These are phyloP conservation scores for Fusarium sp. DNA, from an alignment of 2,329 filamentous ascomycete species.

Conservation along the genomic window DNA sequence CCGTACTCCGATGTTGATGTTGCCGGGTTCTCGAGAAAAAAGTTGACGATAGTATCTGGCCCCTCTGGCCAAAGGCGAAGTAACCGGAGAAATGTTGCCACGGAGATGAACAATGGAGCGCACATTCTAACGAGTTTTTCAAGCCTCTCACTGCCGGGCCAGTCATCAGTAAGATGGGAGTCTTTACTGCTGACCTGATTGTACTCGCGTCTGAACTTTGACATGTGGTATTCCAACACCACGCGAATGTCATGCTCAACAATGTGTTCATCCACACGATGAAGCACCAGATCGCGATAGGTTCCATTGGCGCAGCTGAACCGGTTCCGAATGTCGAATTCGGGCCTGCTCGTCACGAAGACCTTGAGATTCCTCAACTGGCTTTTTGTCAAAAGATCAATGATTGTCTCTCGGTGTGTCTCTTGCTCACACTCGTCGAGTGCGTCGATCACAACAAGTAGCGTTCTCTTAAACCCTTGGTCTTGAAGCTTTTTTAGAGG, in stretches of 20 bases:
- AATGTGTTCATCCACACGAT: constrained; percentile 46
- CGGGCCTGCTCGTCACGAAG: constrained; percentile 57
- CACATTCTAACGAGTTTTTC: constrained; percentile 44
- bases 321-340: constrained; percentile 49
- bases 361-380: constrained; percentile 42
- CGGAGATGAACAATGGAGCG: constrained; percentile 51
- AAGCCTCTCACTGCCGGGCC: constrained; percentile 41
- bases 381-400: constrained; percentile 38
- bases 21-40: constrained; percentile 4
- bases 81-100: constrained; percentile 47
- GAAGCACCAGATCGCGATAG: constrained; percentile 47
- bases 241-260: constrained; percentile 52
- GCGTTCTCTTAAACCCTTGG: neutral
- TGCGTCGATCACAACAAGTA: constrained; percentile 52
- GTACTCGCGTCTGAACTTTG: constrained; percentile 42
- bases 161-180: constrained; percentile 33
- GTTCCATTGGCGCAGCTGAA: constrained; percentile 45
- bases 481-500: constrained; percentile 41
- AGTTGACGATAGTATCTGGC: constrained; percentile 38
- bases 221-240: constrained; percentile 48
- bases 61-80: constrained; percentile 28
- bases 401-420: constrained; percentile 45
- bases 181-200: constrained; percentile 16
- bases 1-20: constrained; percentile 31
- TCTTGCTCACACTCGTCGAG: constrained; percentile 43